Evolutionary conservation across 2,329 filamentous ascomycete genomes (phyloP), one percentile per base, ranked within the genome.

Genomic region (Blastomyces percursus): DNA sequence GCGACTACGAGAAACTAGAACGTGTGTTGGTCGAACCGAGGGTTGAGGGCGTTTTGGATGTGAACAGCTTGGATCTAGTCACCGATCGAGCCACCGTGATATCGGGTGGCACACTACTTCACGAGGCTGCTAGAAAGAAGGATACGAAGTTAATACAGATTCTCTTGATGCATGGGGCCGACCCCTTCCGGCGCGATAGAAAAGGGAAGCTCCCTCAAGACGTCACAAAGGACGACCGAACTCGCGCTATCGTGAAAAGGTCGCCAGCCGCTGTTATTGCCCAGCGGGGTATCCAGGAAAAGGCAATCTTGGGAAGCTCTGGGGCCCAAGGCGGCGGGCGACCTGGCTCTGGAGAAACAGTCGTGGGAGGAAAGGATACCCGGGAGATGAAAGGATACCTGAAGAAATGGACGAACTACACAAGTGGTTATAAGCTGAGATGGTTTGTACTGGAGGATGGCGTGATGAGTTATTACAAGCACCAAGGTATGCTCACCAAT

Each of bases 381-480:
- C 84, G 92, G 57, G 93, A 97, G 76, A 97, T 99, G 90, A 96
- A 96, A 78, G 94, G 94, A 7, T 99, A 97, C 74, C 80, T 99
- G 62, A 97, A 96, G 78, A 99, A 99, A 75, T 99, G 94, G 94
- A 99, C 94, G 57, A 99, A 99, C 74, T 99, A 99, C 74, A 92
- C 93, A 27, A 92, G 90, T 72, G 94, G 94, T 9, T 99, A 96
- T 78, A 96, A 99, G 77, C 76, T 99, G 66, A 84, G 94, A 64
- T 99, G 93, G 92, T 99, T 99, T 72, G 94, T 97, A 16, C 84
- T 99, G 9, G 94, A 99, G 73, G 94, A 99, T 72, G 94, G 94
- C 14, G 93, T 99, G 14, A 77, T 99, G 67, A 97, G 94, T 76
- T 99, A 99, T 78, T 99, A 97, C 80, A 99, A 99, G 77, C 91